phyloP scores from a whole-genome alignment of 2,329 filamentous ascomycete genomes.

The Fusarium penzigii region DNA sequence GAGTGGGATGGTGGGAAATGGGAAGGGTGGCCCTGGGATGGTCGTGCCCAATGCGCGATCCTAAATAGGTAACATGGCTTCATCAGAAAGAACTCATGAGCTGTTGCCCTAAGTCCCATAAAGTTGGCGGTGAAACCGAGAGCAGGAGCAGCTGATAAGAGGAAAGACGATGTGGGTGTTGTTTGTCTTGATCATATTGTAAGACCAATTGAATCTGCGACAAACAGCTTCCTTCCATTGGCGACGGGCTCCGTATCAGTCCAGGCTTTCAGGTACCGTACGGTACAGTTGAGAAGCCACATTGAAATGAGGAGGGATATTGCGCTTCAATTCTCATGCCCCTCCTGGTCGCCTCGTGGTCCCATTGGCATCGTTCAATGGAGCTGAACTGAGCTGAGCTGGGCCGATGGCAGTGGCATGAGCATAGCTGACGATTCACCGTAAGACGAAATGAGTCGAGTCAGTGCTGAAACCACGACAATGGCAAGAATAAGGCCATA shows the following conservation, averaged over 20 bases:
- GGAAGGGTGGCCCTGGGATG: constrained; percentile 16
- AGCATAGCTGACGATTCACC: neutral
- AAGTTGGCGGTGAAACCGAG: constrained; percentile 27
- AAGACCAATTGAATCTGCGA: constrained; percentile 20
- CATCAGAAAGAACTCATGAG: constrained; percentile 23
- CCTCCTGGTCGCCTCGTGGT: neutral
- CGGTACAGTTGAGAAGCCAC: neutral
- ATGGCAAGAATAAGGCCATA: neutral
- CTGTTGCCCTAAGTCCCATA: constrained; percentile 24
- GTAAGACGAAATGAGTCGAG: neutral
- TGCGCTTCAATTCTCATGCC: neutral
- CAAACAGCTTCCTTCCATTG: constrained; percentile 23
- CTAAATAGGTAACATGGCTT: constrained; percentile 19
- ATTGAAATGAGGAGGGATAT: neutral
- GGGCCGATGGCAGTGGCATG: neutral
- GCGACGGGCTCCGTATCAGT: constrained; percentile 9
- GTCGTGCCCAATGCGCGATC: constrained; percentile 18
- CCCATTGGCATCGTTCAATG: neutral
- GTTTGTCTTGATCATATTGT: constrained; percentile 13
- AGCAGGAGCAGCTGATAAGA: constrained; percentile 16
- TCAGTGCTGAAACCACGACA: neutral
- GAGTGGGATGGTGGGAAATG: constrained; percentile 5
- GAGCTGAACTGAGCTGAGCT: neutral
- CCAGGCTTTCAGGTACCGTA: neutral
- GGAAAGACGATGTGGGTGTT: constrained; percentile 9